These are phyloP conservation scores for Chlamydomonas incerta DNA, from an alignment of 139 green algal species.

Conservation along the genomic window DNA sequence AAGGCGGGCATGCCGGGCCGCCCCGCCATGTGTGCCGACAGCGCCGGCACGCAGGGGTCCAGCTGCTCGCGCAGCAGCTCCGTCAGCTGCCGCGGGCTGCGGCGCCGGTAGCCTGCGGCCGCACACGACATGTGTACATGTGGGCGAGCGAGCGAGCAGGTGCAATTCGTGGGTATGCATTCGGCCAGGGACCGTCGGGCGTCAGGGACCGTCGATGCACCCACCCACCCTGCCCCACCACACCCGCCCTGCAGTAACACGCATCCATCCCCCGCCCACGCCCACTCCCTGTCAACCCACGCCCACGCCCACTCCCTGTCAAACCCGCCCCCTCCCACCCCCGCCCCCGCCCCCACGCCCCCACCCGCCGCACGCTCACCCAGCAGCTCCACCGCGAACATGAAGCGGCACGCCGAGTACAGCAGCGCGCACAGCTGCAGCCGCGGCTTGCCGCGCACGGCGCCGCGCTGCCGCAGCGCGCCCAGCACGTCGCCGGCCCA, in stretches of 20 bases:
- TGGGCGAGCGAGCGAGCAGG: background rate
- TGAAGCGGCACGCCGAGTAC: slow-evolving; percentile 13
- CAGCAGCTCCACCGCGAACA: background rate
- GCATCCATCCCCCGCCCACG: no score
- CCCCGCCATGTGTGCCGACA: slow-evolving; percentile 6
- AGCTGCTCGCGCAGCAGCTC: slow-evolving; percentile 17
- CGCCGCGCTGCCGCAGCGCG: background rate
- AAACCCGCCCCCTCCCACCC: no score
- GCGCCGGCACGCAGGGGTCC: slow-evolving; percentile 1
- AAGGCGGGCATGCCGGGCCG: slow-evolving; percentile 18
- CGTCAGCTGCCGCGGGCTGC: background rate
- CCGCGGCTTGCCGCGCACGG: background rate
- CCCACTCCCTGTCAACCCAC: no score
- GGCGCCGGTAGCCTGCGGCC: background rate
- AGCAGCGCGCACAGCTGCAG: slow-evolving; percentile 30
- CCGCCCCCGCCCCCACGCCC: no score
- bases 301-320: no score
- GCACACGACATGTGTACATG: background rate
- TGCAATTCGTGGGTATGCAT: background rate
- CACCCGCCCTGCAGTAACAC: no score
- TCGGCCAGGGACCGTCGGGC: no score
- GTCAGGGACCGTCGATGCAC: no score
- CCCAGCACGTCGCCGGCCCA: slow-evolving; percentile 14
- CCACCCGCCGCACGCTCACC: background rate
- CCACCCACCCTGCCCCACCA: no score